These are phyloP conservation scores for Boletus barrowsii DNA, from an alignment of 768 basidiomycete species.

Conservation along the genomic window DNA sequence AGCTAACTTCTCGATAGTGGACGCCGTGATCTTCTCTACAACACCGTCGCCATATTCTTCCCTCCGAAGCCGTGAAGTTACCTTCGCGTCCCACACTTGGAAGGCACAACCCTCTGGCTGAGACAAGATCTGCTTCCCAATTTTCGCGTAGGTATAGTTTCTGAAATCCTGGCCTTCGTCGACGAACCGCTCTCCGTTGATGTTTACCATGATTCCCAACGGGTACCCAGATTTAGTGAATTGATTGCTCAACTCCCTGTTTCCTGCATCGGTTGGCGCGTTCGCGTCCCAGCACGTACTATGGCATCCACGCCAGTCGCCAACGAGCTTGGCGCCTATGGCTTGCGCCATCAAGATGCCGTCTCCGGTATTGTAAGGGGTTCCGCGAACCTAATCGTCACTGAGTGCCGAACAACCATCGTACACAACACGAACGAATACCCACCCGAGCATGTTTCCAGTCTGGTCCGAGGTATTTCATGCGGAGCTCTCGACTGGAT, in stretches of 20 bases:
- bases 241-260: slow-evolving; percentile 61
- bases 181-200: slow-evolving; percentile 56
- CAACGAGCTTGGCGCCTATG: slow-evolving; percentile 52
- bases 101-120: slow-evolving; percentile 62
- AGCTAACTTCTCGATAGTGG: slow-evolving; percentile 49
- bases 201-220: slow-evolving; percentile 66
- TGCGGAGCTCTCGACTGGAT: slow-evolving; percentile 49
- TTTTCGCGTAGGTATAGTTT: slow-evolving; percentile 72
- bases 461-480: slow-evolving; percentile 51
- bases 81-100: slow-evolving; percentile 60
- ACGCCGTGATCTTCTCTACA: slow-evolving; percentile 51
- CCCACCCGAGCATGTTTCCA: slow-evolving; percentile 59
- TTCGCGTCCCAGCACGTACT: slow-evolving; percentile 72
- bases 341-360: slow-evolving; percentile 51
- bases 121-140: slow-evolving; percentile 54
- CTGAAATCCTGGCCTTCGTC: slow-evolving; percentile 72
- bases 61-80: slow-evolving; percentile 42
- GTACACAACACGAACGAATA: not conserved
- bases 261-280: slow-evolving; percentile 47
- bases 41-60: slow-evolving; percentile 68
- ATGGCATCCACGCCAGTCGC: slow-evolving; percentile 72
- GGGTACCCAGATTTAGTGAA: slow-evolving; percentile 76
- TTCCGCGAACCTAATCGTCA: slow-evolving; percentile 55
- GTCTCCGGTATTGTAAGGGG: slow-evolving; percentile 70
- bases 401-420: not conserved